These are phyloP conservation scores for Cytidiella melzeri DNA, from an alignment of 768 basidiomycete species.

Conservation along the genomic window DNA sequence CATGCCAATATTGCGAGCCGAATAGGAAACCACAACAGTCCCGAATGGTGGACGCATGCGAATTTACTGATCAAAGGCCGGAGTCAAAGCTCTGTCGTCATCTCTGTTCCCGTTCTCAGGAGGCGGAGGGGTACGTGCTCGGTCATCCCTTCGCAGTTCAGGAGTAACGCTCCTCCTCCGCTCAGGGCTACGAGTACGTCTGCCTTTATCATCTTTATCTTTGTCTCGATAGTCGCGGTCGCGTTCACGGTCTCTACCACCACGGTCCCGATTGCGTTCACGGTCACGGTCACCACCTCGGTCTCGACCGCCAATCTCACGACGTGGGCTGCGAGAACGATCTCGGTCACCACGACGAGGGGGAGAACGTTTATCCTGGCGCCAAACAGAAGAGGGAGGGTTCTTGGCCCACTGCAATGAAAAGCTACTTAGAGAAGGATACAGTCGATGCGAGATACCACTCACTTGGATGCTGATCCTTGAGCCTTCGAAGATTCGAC, in stretches of 20 bases:
- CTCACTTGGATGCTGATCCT: slow-evolving; percentile 70
- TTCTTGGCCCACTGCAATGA: slow-evolving; percentile 67
- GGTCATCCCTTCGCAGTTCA: slow-evolving; percentile 38
- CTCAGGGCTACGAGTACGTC: slow-evolving; percentile 45
- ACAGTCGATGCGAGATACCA: slow-evolving; percentile 1
- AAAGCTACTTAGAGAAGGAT: background rate
- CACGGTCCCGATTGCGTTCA: slow-evolving; percentile 32
- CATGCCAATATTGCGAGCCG: background rate
- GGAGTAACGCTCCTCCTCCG: slow-evolving; percentile 41
- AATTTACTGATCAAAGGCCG: slow-evolving; percentile 41
- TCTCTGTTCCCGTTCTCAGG: slow-evolving; percentile 37
- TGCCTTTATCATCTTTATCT: slow-evolving; percentile 35
- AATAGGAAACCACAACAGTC: background rate
- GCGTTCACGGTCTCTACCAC: slow-evolving; percentile 34
- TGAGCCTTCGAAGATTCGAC: slow-evolving; percentile 65
- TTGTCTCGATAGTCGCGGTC: slow-evolving; percentile 25
- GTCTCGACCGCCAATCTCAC: slow-evolving; percentile 25
- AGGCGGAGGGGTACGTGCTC: slow-evolving; percentile 50
- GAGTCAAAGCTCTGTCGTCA: slow-evolving; percentile 50
- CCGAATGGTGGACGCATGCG: no score
- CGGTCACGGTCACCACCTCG: slow-evolving; percentile 26
- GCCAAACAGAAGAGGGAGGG: slow-evolving; percentile 80
- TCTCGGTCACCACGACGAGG: slow-evolving; percentile 32
- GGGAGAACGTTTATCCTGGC: slow-evolving; percentile 55
- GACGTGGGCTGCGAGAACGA: slow-evolving; percentile 22